Evolutionary conservation across 768 basidiomycete species (phyloP), one percentile per base, ranked within the genome.

Genomic region (Daedalea quercina): DNA sequence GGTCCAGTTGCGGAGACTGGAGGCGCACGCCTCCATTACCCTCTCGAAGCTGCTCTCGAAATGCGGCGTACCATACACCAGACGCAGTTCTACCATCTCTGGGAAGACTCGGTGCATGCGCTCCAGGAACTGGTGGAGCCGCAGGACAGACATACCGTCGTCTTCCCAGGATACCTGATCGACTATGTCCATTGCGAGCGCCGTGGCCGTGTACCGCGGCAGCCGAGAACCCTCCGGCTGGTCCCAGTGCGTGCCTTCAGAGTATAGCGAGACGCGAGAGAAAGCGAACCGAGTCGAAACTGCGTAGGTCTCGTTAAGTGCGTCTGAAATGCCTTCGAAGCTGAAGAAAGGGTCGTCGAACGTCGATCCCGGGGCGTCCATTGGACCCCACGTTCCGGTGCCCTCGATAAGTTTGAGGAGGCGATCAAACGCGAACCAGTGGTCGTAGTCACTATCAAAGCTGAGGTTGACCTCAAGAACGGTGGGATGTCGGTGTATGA

Each of bases 401-500:
- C 60, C 58, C 23, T 55, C 50, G 35, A 62, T 59, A 35, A 62
- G 53, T 22, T 52, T 50, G 9, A 56, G 20, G 7, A 62, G 53
- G 2, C 40, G 52, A 8, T 52, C 49, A 9, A 50, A 42, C 8
- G 24, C 9, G 15, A 57, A 31, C 15, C 50, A 50, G 19, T 51
- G 43, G n/a, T 34, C 20, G 2, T 19, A 9, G 1, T 15, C 15
- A 9, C 17, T 6, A 3, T 33, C 13, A 26, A 52, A 55, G 8
- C 24, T 12, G 13, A 56, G 22, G 51, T 54, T 60, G 19, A 57
- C 61, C 47, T 62, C 59, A 3, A 41, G 50, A 3, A 62, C 50
- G 3, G 56, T 47, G 3, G 61, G 59, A 37, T 62, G 61, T 20
- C 45, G 23, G 11, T 60, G 56, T 19, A 60, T 53, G 53, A 60